These are phyloP conservation scores for Diversispora eburnea DNA, from an alignment of 192 early-diverging fungal genomes.

Conservation along the genomic window DNA sequence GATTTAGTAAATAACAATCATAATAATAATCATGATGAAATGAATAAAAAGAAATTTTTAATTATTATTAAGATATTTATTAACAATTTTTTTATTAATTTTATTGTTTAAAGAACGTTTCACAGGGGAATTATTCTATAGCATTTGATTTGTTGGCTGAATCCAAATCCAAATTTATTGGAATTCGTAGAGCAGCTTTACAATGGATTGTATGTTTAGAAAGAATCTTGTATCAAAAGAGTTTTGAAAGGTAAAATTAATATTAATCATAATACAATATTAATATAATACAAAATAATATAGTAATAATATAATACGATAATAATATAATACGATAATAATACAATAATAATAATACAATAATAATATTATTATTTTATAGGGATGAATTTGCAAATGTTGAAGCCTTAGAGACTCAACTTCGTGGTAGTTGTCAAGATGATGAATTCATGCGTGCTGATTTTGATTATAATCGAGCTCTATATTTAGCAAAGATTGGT, in stretches of 20 bases:
- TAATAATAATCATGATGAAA: not conserved
- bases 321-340: not conserved
- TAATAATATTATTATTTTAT: not conserved
- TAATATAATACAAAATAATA: not conserved
- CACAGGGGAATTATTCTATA: constrained; percentile 18
- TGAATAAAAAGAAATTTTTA: not conserved
- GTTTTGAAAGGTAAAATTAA: constrained; percentile 18
- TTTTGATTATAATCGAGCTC: constrained; percentile 21
- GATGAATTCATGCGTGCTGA: constrained; percentile 13
- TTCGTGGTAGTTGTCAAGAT: constrained; percentile 25
- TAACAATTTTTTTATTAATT: not conserved
- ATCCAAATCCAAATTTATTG: constrained; percentile 5
- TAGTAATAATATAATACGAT: no score
- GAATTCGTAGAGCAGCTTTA: constrained; percentile 1
- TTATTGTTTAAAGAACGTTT: constrained; percentile 14
- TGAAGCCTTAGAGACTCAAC: constrained; percentile 17
- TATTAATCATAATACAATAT: not conserved
- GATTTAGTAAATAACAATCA: constrained; percentile 4
- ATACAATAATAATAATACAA: no score
- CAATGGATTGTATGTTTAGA: constrained; percentile 21
- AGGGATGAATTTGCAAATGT: constrained; percentile 16
- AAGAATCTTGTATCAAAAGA: constrained; percentile 18
- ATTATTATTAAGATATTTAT: not conserved
- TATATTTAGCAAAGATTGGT: constrained; percentile 10
- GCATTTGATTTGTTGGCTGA: constrained; percentile 19